Evolutionary conservation across 2,329 filamentous ascomycete species (phyloP).

Genomic region (Colletotrichum sp.): DNA sequence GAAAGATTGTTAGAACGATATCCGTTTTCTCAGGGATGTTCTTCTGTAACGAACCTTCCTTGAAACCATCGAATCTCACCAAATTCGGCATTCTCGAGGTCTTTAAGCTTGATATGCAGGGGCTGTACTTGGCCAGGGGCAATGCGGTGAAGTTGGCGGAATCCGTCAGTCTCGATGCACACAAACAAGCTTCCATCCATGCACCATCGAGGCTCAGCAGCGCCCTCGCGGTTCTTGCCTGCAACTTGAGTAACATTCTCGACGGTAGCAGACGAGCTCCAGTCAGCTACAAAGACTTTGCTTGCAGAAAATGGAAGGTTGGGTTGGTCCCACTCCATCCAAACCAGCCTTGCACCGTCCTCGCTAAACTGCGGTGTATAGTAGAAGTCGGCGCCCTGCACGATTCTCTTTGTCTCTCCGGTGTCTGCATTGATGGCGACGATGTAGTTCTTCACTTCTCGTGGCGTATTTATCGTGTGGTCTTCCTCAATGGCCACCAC

Average conservation of each 20-base stretch:
- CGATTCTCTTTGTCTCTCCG: slow-evolving; percentile 43
- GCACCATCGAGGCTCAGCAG: slow-evolving; percentile 56
- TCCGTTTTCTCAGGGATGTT: fast-evolving
- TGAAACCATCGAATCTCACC: slow-evolving; percentile 35
- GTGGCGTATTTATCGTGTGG: slow-evolving; percentile 39
- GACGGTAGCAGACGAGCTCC: slow-evolving; percentile 36
- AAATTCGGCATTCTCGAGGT: slow-evolving; percentile 46
- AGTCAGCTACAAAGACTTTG: slow-evolving; percentile 48
- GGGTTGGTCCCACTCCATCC: slow-evolving; percentile 61
- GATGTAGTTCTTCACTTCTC: slow-evolving; percentile 39
- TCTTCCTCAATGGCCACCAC: slow-evolving; percentile 59
- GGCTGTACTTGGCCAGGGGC: slow-evolving; percentile 28
- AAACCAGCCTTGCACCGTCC: slow-evolving; percentile 50
- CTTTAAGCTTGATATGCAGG: slow-evolving; percentile 35
- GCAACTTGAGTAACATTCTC: slow-evolving; percentile 39
- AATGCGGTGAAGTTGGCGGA: slow-evolving; percentile 51
- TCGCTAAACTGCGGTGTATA: slow-evolving; percentile 52
- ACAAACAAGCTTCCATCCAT: slow-evolving; percentile 53
- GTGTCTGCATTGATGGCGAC: slow-evolving; percentile 44
- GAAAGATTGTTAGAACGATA: background rate
- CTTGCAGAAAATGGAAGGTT: slow-evolving; percentile 56
- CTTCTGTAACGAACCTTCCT: slow-evolving; percentile 30
- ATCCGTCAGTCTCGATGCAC: slow-evolving; percentile 48
- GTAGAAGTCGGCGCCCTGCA: slow-evolving; percentile 56
- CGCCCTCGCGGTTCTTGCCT: slow-evolving; percentile 45